Conservation (phyloP, 2,329 filamentous ascomycete species). For the Diaporthe australafricana region DNA sequence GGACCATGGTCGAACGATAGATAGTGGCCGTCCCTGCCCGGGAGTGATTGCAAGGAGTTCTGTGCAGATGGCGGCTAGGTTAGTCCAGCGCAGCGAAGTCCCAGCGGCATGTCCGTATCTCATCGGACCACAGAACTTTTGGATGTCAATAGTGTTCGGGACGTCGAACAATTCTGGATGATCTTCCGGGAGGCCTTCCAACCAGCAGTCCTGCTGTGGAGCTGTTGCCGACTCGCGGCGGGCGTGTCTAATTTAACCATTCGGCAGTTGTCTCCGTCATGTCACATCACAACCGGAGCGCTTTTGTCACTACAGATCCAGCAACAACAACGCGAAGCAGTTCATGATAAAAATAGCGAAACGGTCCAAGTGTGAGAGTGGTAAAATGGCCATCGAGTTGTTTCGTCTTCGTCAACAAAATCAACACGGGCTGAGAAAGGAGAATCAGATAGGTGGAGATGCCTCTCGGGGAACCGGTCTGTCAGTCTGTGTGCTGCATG, state of each 20-base stretch:
- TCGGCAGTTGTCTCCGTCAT: slow-evolving; percentile 1
- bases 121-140: not conserved
- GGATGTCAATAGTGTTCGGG: not conserved
- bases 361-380: not conserved
- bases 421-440: not conserved
- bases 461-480: not conserved
- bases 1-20: not conserved
- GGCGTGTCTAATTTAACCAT: slow-evolving; percentile 4
- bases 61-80: not conserved
- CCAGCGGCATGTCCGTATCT: not conserved
- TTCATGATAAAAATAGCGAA: not conserved
- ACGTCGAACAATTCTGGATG: not conserved
- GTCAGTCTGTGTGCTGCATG: too few species aligned
- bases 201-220: not conserved
- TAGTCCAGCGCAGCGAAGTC: not conserved
- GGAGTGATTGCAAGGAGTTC: not conserved
- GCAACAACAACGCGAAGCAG: not conserved
- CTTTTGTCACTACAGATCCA: not conserved
- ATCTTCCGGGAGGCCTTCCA: not conserved
- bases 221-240: slow-evolving; percentile 12
- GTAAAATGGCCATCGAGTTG: not conserved
- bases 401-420: not conserved
- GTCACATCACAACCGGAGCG: slow-evolving; percentile 10
- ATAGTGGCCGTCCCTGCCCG: not conserved
- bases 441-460: not conserved